These are phyloP conservation scores for Phyllosticta paracitricarpa DNA, from an alignment of 2,329 filamentous ascomycete species.

Conservation along the genomic window DNA sequence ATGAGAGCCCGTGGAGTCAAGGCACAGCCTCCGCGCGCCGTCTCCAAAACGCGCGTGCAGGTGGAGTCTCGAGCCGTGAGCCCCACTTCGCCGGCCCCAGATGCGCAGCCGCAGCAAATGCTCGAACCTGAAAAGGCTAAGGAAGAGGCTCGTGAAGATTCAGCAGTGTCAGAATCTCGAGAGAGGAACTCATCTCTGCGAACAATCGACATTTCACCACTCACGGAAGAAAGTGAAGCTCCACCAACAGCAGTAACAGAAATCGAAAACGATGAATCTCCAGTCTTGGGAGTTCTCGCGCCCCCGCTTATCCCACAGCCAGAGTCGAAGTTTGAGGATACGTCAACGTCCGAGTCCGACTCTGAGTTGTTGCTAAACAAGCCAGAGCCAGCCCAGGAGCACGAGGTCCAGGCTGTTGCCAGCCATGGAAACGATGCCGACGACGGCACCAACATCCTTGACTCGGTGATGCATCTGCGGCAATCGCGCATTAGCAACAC, in stretches of 20 bases:
- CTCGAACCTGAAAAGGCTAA: background rate
- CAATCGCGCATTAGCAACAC: constrained; percentile 15
- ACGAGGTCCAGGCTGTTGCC: background rate
- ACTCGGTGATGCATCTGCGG: constrained; percentile 40
- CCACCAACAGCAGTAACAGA: constrained; percentile 28
- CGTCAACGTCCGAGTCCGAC: background rate
- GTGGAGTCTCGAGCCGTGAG: constrained; percentile 1
- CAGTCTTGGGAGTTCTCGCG: constrained; percentile 45
- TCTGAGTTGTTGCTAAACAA: background rate
- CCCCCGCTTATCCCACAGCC: background rate
- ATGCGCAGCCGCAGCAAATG: background rate
- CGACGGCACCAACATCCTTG: constrained; percentile 23
- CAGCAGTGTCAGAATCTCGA: background rate
- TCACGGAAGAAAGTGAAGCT: constrained; percentile 14
- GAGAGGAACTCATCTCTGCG: background rate
- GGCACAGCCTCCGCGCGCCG: background rate
- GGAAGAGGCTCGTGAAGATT: background rate
- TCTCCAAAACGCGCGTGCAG: background rate
- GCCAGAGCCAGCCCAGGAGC: background rate
- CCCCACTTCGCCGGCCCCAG: constrained; percentile 1
- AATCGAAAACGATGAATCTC: constrained; percentile 48
- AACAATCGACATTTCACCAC: constrained; percentile 15
- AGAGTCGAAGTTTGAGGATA: background rate
- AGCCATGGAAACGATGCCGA: background rate
- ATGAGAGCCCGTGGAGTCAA: constrained; percentile 6